These are phyloP conservation scores for Amanita thiersii DNA, from an alignment of 768 basidiomycete species.

Conservation along the genomic window DNA sequence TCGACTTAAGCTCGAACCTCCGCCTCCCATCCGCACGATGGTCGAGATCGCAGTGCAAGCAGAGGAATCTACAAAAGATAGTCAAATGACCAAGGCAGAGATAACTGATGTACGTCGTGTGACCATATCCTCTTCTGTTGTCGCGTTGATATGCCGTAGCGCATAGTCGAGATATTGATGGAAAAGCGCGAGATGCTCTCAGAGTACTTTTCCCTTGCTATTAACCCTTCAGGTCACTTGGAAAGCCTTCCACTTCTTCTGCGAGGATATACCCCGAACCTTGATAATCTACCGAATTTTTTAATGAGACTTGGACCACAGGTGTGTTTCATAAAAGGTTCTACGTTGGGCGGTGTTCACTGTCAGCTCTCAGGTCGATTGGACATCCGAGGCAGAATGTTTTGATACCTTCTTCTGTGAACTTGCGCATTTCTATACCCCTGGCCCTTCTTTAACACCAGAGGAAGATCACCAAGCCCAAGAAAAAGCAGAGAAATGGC, in stretches of 20 bases:
- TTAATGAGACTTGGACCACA: slow-evolving; percentile 90
- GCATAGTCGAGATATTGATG: slow-evolving; percentile 54
- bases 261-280: slow-evolving; percentile 82
- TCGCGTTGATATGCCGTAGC: slow-evolving; percentile 27
- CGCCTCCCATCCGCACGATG: slow-evolving; percentile 64
- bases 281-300: slow-evolving; percentile 84
- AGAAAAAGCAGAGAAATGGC: slow-evolving; percentile 67
- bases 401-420: slow-evolving; percentile 84
- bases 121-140: not conserved
- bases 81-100: slow-evolving; percentile 46
- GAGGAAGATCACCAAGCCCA: slow-evolving; percentile 27
- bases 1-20: slow-evolving; percentile 72
- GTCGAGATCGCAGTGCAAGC: slow-evolving; percentile 72
- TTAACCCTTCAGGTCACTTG: slow-evolving; percentile 61
- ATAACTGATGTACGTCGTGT: slow-evolving; percentile 57
- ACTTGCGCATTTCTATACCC: slow-evolving; percentile 85
- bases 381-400: slow-evolving; percentile 79
- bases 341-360: not conserved
- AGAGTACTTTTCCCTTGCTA: slow-evolving; percentile 83
- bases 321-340: slow-evolving; percentile 31
- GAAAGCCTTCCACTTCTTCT: slow-evolving; percentile 77
- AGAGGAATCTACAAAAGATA: slow-evolving; percentile 49
- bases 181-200: slow-evolving; percentile 72
- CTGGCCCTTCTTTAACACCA: slow-evolving; percentile 34
- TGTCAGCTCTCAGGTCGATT: slow-evolving; percentile 58